phyloP scores from a whole-genome alignment of 2,329 filamentous ascomycete genomes.

The Aquanectria penicillioides region DNA sequence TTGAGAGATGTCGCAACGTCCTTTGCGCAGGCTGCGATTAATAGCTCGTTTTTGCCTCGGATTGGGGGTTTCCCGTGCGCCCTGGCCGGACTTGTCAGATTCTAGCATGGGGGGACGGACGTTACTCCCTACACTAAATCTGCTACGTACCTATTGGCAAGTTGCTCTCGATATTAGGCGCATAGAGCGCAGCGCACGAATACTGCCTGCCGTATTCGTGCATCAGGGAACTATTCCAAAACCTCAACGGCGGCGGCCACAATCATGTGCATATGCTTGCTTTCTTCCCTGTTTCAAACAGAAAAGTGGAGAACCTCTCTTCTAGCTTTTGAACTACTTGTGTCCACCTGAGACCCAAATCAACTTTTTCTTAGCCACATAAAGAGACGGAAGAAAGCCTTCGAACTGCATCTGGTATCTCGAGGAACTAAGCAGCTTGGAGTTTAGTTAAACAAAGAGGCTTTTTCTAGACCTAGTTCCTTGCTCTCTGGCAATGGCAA shows the following conservation, averaged over 20 bases:
- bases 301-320: not conserved
- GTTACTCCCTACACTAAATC: not conserved
- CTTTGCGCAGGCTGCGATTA: not conserved
- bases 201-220: slow-evolving; percentile 12
- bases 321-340: slow-evolving; percentile 11
- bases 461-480: slow-evolving; percentile 1
- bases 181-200: no score
- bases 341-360: not conserved
- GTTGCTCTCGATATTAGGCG: no score
- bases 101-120: no score
- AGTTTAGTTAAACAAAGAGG: slow-evolving; percentile 5
- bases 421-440: slow-evolving; percentile 20
- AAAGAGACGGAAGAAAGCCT: slow-evolving; percentile 2
- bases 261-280: not conserved
- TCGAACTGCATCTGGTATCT: slow-evolving; percentile 11
- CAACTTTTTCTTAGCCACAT: slow-evolving; percentile 19
- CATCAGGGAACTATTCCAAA: slow-evolving; percentile 16
- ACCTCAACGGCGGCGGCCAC: slow-evolving; percentile 1
- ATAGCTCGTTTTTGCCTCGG: slow-evolving; percentile 7
- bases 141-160: no score
- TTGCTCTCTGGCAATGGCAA: not conserved
- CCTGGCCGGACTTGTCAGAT: no score
- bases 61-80: no score
- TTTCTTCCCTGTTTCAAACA: slow-evolving; percentile 7
- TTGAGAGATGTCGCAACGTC: not conserved